A percentile compares a stretch with the other conserved stretches of the same genome.
These are phyloP conservation scores for Cadophora sp. DNA, from an alignment of 2,329 filamentous ascomycete species.

Conservation along the genomic window DNA sequence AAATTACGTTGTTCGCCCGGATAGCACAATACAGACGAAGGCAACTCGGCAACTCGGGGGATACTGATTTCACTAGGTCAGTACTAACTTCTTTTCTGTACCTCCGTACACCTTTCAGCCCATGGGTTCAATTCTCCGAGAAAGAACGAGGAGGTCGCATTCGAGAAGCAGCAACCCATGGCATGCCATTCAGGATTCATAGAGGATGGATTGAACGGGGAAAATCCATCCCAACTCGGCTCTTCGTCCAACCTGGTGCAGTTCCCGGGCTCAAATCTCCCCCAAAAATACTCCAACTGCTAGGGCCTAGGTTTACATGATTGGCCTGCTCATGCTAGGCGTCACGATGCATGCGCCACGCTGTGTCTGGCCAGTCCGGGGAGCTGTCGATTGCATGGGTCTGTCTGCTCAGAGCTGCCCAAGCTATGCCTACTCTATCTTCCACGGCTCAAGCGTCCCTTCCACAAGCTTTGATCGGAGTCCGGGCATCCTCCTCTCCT, in stretches of 20 bases:
- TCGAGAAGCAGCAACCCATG: background rate
- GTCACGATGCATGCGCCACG: slow-evolving; percentile 7
- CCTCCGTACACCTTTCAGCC: background rate
- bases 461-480: background rate
- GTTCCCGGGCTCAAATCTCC: background rate
- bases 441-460: background rate
- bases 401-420: background rate
- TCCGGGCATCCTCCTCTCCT: background rate
- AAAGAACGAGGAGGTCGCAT: background rate
- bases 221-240: background rate
- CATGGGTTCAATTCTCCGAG: slow-evolving; percentile 6
- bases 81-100: too few relatives aligned
- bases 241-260: background rate
- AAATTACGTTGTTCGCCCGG: too few relatives aligned
- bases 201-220: background rate
- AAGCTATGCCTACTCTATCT: background rate
- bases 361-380: background rate
- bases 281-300: background rate
- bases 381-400: slow-evolving; percentile 1
- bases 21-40: background rate
- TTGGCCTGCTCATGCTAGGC: background rate
- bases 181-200: background rate
- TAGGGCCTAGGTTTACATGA: background rate
- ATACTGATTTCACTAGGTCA: too few relatives aligned
- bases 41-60: too few relatives aligned